These are phyloP conservation scores for Astragalus membranaceus DNA, from an alignment of 306 rosid genomes.

Conservation along the genomic window DNA sequence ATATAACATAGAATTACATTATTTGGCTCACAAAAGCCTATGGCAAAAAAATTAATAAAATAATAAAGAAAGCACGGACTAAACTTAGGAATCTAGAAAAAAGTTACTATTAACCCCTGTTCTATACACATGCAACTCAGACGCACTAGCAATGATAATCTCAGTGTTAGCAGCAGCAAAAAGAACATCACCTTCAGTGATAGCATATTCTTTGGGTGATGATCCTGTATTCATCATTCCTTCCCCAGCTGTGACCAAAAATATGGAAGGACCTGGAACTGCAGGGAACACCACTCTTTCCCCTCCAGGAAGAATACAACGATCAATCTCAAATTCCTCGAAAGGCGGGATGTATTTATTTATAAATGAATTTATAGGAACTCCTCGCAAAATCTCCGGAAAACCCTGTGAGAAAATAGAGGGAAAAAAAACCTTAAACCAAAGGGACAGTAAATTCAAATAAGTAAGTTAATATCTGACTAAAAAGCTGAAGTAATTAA, in stretches of 20 bases:
- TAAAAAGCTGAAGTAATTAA: background rate
- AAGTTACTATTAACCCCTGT: conserved; percentile 69
- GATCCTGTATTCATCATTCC: conserved; percentile 46
- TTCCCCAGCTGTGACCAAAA: conserved; percentile 53
- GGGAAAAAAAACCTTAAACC: background rate
- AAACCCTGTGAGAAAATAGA: conserved; percentile 46
- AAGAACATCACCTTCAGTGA: conserved; percentile 71
- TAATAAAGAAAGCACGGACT: background rate
- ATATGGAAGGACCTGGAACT: conserved; percentile 75
- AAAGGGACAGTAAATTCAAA: background rate
- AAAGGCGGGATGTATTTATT: conserved; percentile 71
- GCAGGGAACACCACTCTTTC: conserved; percentile 55
- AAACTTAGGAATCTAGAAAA: conserved; percentile 35
- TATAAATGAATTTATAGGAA: conserved; percentile 46
- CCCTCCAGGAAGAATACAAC: conserved; percentile 57
- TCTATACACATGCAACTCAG: conserved; percentile 61
- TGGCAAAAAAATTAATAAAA: background rate
- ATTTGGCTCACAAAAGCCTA: conserved; percentile 11
- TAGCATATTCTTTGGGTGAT: conserved; percentile 26
- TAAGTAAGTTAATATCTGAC: background rate
- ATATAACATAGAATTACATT: conserved; percentile 5
- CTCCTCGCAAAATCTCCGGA: conserved; percentile 75
- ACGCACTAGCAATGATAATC: conserved; percentile 45
- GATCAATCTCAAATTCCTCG: conserved; percentile 85
- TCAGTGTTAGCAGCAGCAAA: conserved; percentile 73